Conservation (phyloP, 768 basidiomycete species). For the Boletus vermiculosoides region DNA sequence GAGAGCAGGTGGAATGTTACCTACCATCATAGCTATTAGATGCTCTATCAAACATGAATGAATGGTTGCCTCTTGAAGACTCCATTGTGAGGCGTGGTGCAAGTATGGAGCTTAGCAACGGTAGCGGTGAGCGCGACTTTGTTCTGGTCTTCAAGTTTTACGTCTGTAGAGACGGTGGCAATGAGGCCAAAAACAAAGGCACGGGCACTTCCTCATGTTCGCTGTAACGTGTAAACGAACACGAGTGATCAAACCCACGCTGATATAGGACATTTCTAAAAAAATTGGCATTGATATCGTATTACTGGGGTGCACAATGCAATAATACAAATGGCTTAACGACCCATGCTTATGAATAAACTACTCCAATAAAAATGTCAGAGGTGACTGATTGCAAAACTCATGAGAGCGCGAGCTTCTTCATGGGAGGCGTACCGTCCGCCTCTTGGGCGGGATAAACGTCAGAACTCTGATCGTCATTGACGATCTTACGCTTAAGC, state of each 20-base stretch:
- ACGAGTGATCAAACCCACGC: neutral
- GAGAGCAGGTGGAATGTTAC: neutral
- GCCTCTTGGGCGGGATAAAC: slow-evolving; percentile 34
- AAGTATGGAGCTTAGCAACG: neutral
- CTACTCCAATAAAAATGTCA: slow-evolving; percentile 33
- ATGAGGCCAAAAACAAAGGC: neutral
- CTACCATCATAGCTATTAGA: slow-evolving; percentile 7
- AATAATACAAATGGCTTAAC: slow-evolving; percentile 28
- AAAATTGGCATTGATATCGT: slow-evolving; percentile 7
- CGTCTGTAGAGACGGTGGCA: neutral
- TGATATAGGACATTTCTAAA: too few species aligned
- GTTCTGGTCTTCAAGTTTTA: neutral
- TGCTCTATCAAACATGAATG: neutral
- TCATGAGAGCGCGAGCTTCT: slow-evolving; percentile 57
- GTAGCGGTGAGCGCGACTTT: neutral
- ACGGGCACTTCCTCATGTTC: neutral
- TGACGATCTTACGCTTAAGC: slow-evolving; percentile 75
- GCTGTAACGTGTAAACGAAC: too few species aligned
- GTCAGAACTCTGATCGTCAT: slow-evolving; percentile 40
- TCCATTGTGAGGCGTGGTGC: slow-evolving; percentile 2
- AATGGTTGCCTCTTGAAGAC: neutral
- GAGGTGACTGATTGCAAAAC: slow-evolving; percentile 8
- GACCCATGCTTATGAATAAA: slow-evolving; percentile 30
- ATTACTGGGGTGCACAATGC: slow-evolving; percentile 19
- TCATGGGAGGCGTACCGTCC: slow-evolving; percentile 60